These are phyloP conservation scores for Aspergillus texensis DNA, from an alignment of 2,329 filamentous ascomycete genomes.

Conservation along the genomic window DNA sequence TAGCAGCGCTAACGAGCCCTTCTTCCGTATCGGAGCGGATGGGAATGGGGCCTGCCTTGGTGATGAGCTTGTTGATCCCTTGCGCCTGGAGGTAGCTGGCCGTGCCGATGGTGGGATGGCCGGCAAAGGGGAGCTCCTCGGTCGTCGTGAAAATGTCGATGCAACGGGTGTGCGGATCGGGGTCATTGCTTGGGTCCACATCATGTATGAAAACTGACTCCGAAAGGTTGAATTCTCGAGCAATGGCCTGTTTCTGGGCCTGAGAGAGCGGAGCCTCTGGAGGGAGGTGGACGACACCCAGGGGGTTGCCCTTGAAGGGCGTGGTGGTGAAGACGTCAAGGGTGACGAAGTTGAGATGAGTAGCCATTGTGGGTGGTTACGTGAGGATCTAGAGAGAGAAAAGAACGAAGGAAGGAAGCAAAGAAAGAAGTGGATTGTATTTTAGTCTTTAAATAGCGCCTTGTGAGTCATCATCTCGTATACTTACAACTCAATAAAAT, in stretches of 20 bases:
- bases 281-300: constrained; percentile 57
- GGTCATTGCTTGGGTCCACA: constrained; percentile 4
- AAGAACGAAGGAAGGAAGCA: too few species aligned
- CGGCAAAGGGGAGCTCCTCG: constrained; percentile 59
- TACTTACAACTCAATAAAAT: too few species aligned
- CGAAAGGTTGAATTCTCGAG: constrained; percentile 60
- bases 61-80: constrained; percentile 46
- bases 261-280: constrained; percentile 39
- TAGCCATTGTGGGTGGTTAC: not conserved
- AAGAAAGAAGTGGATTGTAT: too few species aligned
- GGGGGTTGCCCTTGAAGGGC: constrained; percentile 54
- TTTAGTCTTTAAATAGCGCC: too few species aligned
- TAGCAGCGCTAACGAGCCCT: not conserved
- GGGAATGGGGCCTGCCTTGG: constrained; percentile 61
- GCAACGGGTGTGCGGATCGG: constrained; percentile 20
- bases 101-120: constrained; percentile 61
- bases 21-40: constrained; percentile 32
- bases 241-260: constrained; percentile 56
- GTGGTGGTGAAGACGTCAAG: constrained; percentile 48
- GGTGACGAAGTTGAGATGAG: constrained; percentile 9
- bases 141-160: constrained; percentile 59
- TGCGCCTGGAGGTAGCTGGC: constrained; percentile 47
- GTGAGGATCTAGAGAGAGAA: too few species aligned
- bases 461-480: too few species aligned
- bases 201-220: constrained; percentile 59